These are phyloP conservation scores for Guadua angustifolia DNA, from an alignment of 176 grass and related monocot genomes.

Conservation along the genomic window DNA sequence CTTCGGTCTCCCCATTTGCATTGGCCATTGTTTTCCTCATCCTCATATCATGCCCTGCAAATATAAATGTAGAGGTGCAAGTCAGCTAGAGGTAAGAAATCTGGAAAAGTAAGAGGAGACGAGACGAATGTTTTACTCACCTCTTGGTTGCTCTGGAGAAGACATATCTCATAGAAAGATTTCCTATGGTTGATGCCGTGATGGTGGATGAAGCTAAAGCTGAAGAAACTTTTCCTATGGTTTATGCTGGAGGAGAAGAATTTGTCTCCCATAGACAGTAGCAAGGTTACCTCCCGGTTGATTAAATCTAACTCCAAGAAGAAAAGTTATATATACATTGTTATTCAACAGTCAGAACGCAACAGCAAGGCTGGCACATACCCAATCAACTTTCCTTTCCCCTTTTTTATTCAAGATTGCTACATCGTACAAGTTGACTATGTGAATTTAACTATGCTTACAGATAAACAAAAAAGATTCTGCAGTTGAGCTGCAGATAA, in stretches of 20 bases:
- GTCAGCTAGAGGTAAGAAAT: constrained; percentile 31
- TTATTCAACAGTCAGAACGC: constrained; percentile 22
- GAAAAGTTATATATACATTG: constrained; percentile 14
- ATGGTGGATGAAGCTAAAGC: constrained; percentile 17
- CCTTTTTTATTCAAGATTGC: constrained; percentile 39
- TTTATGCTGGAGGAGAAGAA: not conserved
- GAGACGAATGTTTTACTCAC: constrained; percentile 36
- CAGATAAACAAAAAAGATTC: constrained; percentile 38
- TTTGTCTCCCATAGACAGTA: constrained; percentile 5
- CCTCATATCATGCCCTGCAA: constrained; percentile 22
- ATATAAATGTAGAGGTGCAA: not conserved
- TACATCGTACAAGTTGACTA: constrained; percentile 43
- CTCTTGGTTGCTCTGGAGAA: constrained; percentile 34
- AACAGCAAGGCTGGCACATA: constrained; percentile 19
- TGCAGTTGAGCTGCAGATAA: not conserved
- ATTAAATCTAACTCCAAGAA: constrained; percentile 23
- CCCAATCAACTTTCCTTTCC: constrained; percentile 32
- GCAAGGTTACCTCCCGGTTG: constrained; percentile 2
- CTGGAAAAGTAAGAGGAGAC: constrained; percentile 13
- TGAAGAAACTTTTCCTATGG: constrained; percentile 21
- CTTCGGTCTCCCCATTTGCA: not conserved
- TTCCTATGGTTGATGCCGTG: not conserved
- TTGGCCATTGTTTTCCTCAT: not conserved
- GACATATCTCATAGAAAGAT: constrained; percentile 11
- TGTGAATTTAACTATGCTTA: constrained; percentile 43